Base-by-base conservation (phyloP, 1,139 yeast species). In the Magnusiomyces ingens region DNA sequence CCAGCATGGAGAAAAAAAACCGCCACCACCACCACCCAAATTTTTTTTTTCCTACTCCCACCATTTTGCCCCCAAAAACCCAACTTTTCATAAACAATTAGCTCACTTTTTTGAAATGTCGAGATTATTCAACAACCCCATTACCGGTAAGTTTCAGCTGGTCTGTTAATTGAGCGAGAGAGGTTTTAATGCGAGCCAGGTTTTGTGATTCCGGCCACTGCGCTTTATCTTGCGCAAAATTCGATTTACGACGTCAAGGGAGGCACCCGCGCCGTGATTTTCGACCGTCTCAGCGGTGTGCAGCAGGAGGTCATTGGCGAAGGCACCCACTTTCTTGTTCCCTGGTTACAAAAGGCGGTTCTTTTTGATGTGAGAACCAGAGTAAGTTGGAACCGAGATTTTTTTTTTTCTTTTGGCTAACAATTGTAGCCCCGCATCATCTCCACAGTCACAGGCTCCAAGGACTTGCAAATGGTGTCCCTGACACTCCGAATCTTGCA, bases 391-490 rank as follows among this genome's bases (percentile, higher is more conserved):
- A 5, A 4, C 15, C 6, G 3, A 3, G 10, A 22, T 43, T 12
- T 36, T 36, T 36, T 36, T 36, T 12, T 36, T 36, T 36, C 17
- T 36, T 36, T 36, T 5, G 4, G 4, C 32, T 26, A 26, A 26
- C 32, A 26, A 8, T 26, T 21, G 6, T 46, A 74, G 62, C 99
- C 99, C 42, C 85, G 94, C 72, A 88, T 88, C 60, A 91, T 93
- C 65, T 84, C 96, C 49, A 86, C 99, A 49, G 88, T 91, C 57
- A 94, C 99, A 0, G 99, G 99, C 19, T 90, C 98, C 29, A 93
- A 91, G 73, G 99, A 93, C 72, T 77, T 93, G 71, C 99, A 93
- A 72, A 93, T 87, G 79, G 99, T 93, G 41, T 84, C 95, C 10
- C 75, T 93, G 68, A 94, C 99, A 4, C 77, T 94, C 65, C 81